These are phyloP conservation scores for Curvularia verruculosa DNA, from an alignment of 2,329 filamentous ascomycete species.

Conservation along the genomic window DNA sequence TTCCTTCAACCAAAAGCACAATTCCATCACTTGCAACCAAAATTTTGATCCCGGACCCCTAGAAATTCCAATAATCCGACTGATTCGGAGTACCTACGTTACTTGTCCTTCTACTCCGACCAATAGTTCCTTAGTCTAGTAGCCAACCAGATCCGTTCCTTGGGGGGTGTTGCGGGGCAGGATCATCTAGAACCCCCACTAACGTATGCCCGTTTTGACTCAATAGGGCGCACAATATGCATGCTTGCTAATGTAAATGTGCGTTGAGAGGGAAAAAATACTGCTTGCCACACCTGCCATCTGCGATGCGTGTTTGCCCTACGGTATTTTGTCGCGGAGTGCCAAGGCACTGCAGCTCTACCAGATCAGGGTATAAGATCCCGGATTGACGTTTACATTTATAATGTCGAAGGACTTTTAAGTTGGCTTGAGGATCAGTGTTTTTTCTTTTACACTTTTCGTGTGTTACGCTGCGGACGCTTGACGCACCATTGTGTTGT, in stretches of 20 bases:
- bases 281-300: neutral
- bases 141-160: neutral
- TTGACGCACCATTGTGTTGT: slow-evolving; percentile 1
- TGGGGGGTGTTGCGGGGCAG: neutral
- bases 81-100: neutral
- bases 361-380: slow-evolving; percentile 1
- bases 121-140: neutral
- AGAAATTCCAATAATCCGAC: too few relatives aligned
- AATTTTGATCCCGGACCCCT: neutral
- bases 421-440: neutral
- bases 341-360: slow-evolving; percentile 6
- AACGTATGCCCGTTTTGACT: neutral
- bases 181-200: neutral
- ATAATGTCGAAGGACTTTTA: neutral
- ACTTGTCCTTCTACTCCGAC: neutral
- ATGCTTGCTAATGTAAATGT: neutral
- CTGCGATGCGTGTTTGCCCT: neutral
- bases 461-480: neutral
- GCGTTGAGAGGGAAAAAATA: neutral
- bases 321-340: neutral
- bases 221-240: slow-evolving; percentile 7
- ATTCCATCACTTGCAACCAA: too few relatives aligned
- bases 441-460: neutral
- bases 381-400: neutral
- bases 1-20: neutral